Evolutionary conservation across 306 rosid genomes (phyloP), one percentile per base, ranked within the genome.

Genomic region (Gynostemma pentaphyllum): DNA sequence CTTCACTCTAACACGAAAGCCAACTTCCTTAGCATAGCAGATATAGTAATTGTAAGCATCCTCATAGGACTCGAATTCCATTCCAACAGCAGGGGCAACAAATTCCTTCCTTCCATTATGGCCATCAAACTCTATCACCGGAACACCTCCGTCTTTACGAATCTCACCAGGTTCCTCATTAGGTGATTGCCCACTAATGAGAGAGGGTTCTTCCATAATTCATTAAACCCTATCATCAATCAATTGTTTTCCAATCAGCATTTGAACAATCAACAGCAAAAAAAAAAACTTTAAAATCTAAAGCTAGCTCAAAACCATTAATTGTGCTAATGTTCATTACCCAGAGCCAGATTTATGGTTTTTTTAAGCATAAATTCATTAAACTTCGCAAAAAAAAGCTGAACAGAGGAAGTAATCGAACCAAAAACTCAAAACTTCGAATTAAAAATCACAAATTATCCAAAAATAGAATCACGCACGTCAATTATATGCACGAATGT

Each of bases 51-150:
- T 91, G 76, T 91, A 91, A 73, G 95, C 96, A 74, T 91, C 98
- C 57, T 91, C 96, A 65, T 91, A 91, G 0, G 98, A 78, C 68
- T 91, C 96, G 50, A 91, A 91, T 71, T 91, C 98, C 96, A 91
- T 91, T 60, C 98, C 96, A 32, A 86, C 75, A 64, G 96, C 95
- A 28, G 96, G 96, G 7, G 86, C 76, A 28, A 80, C 87, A 71
- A 91, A 91, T 44, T 82, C 89, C 68, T 78, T 82, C 68, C 83
- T 79, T 59, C 77, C 82, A 75, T 78, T 73, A 68, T 79, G 85
- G 68, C 76, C 82, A 45, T 75, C 87, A 63, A 82, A 59, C 65
- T 79, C 91, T 11, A 78, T 57, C 32, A 70, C 51, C 12, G 49
- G 73, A 66, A 68, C 75, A 64, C 77, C 84, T 68, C 72, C 72